These are phyloP conservation scores for Tricholoma bakamatsutake DNA, from an alignment of 768 basidiomycete species.

Conservation along the genomic window DNA sequence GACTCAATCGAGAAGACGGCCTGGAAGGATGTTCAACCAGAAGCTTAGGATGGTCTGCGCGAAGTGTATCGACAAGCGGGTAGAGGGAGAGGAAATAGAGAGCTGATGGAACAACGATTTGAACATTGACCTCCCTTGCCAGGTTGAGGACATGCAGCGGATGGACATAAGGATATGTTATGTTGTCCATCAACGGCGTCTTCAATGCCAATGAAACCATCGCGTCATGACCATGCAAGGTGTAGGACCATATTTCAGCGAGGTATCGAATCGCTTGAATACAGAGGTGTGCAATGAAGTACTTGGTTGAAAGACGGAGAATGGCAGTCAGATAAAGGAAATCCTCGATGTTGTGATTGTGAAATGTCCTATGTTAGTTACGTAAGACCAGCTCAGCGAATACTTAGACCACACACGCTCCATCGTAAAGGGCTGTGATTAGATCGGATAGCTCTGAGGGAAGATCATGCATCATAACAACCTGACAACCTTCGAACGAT, in stretches of 20 bases:
- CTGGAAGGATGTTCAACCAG: constrained; percentile 40
- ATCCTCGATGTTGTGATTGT: constrained; percentile 37
- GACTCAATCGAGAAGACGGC: constrained; percentile 37
- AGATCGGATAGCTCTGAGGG: constrained; percentile 44
- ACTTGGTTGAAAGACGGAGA: constrained; percentile 54
- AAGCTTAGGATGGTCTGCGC: constrained; percentile 50
- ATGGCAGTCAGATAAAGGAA: constrained; percentile 54
- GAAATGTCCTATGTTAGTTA: constrained; percentile 25
- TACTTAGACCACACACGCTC: constrained; percentile 38
- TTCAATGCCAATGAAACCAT: constrained; percentile 47
- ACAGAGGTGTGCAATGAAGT: constrained; percentile 49
- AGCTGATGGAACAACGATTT: constrained; percentile 42
- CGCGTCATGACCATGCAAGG: constrained; percentile 48
- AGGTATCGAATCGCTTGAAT: constrained; percentile 44
- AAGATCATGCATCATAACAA: constrained; percentile 48
- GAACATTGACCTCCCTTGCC: constrained; percentile 43
- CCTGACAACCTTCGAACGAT: constrained; percentile 39
- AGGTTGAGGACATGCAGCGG: constrained; percentile 54
- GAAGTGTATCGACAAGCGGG: constrained; percentile 41
- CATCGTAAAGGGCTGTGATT: constrained; percentile 52
- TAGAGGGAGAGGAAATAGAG: constrained; percentile 58
- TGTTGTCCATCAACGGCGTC: constrained; percentile 33
- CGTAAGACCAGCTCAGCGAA: neutral
- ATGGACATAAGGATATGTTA: constrained; percentile 55
- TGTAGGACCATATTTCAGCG: constrained; percentile 44